A percentile compares a stretch with the other conserved stretches of the same genome.
These are phyloP conservation scores for Nakaseomyces sp. DNA, from an alignment of 1,139 yeast species.

Conservation along the genomic window DNA sequence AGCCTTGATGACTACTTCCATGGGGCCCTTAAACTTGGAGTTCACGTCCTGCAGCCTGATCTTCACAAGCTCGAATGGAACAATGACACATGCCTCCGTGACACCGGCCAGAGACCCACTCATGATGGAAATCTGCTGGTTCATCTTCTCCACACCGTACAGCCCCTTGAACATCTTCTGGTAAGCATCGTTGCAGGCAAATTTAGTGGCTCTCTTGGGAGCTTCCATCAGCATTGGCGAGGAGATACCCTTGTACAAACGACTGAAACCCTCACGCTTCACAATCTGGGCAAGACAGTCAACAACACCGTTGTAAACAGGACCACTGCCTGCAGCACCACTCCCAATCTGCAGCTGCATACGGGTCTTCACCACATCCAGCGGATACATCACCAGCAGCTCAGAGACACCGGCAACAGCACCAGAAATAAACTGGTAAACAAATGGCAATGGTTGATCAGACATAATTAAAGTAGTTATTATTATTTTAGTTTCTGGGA, in stretches of 20 bases:
- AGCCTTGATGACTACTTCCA: slow-evolving; percentile 70
- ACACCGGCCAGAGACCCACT: slow-evolving; percentile 99
- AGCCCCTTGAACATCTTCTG: slow-evolving; percentile 69
- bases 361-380: slow-evolving; percentile 96
- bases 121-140: slow-evolving; percentile 74
- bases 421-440: slow-evolving; percentile 84
- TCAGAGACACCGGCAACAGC: slow-evolving; percentile 98
- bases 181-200: slow-evolving; percentile 97
- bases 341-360: slow-evolving; percentile 75
- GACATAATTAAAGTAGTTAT: too few species aligned
- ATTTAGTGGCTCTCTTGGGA: slow-evolving; percentile 97
- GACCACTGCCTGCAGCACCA: slow-evolving; percentile 20
- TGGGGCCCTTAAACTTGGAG: slow-evolving; percentile 75
- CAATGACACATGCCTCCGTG: slow-evolving; percentile 90
- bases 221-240: slow-evolving; percentile 99
- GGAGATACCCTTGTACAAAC: slow-evolving; percentile 84
- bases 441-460: slow-evolving; percentile 7
- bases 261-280: slow-evolving; percentile 71
- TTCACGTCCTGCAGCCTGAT: slow-evolving; percentile 87
- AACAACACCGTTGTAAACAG: slow-evolving; percentile 62
- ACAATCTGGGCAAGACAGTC: slow-evolving; percentile 79
- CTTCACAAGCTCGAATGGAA: slow-evolving; percentile 81
- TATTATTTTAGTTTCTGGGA: too few species aligned
- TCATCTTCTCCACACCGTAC: slow-evolving; percentile 65
- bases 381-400: slow-evolving; percentile 93